Evolutionary conservation across 441 rosid species (phyloP), one percentile per base, ranked within the genome.

Genomic region (Brassica balearica): DNA sequence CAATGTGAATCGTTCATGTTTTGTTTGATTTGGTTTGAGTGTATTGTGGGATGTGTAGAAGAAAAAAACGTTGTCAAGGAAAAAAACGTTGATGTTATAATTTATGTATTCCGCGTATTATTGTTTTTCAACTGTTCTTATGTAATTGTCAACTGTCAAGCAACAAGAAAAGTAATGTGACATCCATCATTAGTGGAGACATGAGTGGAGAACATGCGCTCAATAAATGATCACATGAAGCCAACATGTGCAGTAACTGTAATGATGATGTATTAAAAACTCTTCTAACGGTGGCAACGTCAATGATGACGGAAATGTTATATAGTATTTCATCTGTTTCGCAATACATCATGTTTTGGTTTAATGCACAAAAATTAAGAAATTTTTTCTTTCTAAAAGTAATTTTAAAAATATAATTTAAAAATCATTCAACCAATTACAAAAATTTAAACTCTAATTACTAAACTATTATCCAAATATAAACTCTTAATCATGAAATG

Each of bases 11-110:
- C n/a, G 64, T 58, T 66, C 48, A 25, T 25, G 27, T 25, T 36
- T 63, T 41, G 80, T 77, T 68, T 23, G 69, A 68, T 77, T 66
- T 41, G 68, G 68, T 62, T 53, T 20, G 78, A 53, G 63, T 69
- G 71, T 73, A 56, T 70, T 15, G 17, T 22, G 74, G 77, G 74
- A 68, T 62, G 70, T 29, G 74, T 78, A 78, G 69, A 66, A 60
- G 68, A 78, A 48, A 43, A 61, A 60, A 65, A 72, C 64, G 76
- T 55, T 64, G 25, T 77, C 34, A 63, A 2, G 53, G 23, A 76
- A 76, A 69, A 76, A 29, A 64, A n/a, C 6, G 34, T 14, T 73
- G 34, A 34, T 78, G 58, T 68, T 27, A 51, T 25, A 25, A 25
- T 25, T 25, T 68, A 73, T 67, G 78, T 73, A 25, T 4, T 25